Evolutionary conservation across 208 protist species (phyloP).

Genomic region (Naegleria gruberi): DNA sequence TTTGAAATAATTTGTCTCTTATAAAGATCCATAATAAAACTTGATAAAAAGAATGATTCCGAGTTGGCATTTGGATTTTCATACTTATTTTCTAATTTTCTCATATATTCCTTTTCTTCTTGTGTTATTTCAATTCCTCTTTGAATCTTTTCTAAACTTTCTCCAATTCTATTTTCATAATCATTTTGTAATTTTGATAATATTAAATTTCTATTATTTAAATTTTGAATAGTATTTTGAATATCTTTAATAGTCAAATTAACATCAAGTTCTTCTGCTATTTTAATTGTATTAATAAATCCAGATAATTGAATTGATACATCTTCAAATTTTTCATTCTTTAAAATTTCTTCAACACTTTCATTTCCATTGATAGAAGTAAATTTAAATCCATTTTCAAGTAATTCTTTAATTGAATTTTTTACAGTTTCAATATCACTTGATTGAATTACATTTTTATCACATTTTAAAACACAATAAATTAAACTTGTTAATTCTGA

Average conservation of each 20-base stretch:
- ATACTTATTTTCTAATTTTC: not conserved
- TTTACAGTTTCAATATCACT: not conserved
- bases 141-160: not conserved
- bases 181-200: not conserved
- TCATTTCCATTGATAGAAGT: not conserved
- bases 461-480: not conserved
- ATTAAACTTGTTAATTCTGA: not conserved
- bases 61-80: not conserved
- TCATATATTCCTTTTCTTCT: not conserved
- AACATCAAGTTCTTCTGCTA: no score
- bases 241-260: not conserved
- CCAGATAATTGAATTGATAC: no score
- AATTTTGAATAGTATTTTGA: not conserved
- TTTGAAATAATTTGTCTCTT: not conserved
- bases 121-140: not conserved
- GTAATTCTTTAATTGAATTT: not conserved
- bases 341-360: not conserved
- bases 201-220: not conserved
- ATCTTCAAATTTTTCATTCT: not conserved
- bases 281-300: no score
- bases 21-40: not conserved
- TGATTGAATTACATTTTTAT: not conserved
- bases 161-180: not conserved
- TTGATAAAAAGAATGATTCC: not conserved
- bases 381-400: not conserved